Percentiles rank a stretch among this genome's conserved stretches.
Conservation (phyloP, 2,329 filamentous ascomycete species). For the Fusarium solani-melongenae region DNA sequence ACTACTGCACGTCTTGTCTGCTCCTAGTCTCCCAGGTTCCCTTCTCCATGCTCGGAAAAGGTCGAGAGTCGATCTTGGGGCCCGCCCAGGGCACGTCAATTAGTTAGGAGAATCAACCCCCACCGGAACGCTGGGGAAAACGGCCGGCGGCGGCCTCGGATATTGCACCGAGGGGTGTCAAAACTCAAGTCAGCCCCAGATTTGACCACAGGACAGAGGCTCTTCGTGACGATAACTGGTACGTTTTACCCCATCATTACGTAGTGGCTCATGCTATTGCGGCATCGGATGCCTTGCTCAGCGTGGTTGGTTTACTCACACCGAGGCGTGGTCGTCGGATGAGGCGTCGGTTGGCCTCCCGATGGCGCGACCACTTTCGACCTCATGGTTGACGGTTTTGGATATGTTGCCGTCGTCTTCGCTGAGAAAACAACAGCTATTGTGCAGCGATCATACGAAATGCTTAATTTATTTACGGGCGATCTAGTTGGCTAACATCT, state of each 20-base stretch:
- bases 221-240: slow-evolving; percentile 26
- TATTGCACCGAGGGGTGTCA: neutral
- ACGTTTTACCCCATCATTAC: slow-evolving; percentile 38
- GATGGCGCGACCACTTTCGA: neutral
- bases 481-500: neutral
- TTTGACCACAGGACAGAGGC: neutral
- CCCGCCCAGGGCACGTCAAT: neutral
- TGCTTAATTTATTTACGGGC: neutral
- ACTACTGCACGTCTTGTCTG: slow-evolving; percentile 7
- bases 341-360: neutral
- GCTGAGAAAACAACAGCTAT: neutral
- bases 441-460: neutral
- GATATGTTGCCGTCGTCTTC: neutral
- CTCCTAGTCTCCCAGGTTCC: neutral
- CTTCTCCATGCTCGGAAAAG: neutral
- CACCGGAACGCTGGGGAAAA: neutral
- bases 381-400: neutral
- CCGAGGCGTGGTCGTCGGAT: neutral
- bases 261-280: slow-evolving; percentile 24
- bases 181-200: neutral
- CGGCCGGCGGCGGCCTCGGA: slow-evolving; percentile 2
- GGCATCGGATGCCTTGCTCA: slow-evolving; percentile 2
- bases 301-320: neutral
- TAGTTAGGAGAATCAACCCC: neutral
- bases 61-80: neutral